A percentile compares a stretch with the other conserved stretches of the same genome.
These are phyloP conservation scores for Stygiomarasmius scandens DNA, from an alignment of 1,284 basidiomycete species.

Conservation along the genomic window DNA sequence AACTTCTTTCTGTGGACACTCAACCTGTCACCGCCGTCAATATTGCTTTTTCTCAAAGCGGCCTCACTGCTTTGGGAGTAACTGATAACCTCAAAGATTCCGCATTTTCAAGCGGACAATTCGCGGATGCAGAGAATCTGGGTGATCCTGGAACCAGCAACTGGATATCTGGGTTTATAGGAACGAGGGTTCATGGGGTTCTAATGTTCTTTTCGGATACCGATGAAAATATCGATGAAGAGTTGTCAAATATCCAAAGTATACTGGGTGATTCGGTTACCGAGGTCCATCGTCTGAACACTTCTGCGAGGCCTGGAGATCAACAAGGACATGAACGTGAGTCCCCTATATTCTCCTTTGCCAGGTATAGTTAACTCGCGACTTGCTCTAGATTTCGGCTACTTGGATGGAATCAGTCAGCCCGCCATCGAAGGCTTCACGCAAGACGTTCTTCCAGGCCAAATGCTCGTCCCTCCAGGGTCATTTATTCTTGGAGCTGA, in stretches of 20 bases:
- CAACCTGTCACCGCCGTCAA: conserved; percentile 31
- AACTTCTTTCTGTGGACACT: conserved; percentile 20
- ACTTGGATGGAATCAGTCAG: conserved; percentile 43
- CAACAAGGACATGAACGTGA: conserved; percentile 39
- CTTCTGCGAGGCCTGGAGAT: conserved; percentile 33
- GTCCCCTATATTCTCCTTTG: conserved; percentile 16
- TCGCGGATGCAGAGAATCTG: conserved; percentile 28
- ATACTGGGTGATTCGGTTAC: conserved; percentile 30
- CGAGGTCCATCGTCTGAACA: conserved; percentile 31
- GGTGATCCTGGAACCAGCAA: conserved; percentile 28
- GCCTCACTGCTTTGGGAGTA: conserved; percentile 33
- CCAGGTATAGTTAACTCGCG: neutral
- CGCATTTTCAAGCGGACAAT: conserved; percentile 35
- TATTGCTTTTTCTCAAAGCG: conserved; percentile 33
- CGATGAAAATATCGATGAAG: conserved; percentile 22
- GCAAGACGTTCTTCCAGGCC: conserved; percentile 34
- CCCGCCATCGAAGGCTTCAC: conserved; percentile 37
- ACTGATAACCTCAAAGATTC: conserved; percentile 35
- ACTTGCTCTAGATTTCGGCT: conserved; percentile 33
- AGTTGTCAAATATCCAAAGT: conserved; percentile 22
- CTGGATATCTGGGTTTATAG: conserved; percentile 38
- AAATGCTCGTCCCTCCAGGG: conserved; percentile 33
- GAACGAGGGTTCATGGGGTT: conserved; percentile 35
- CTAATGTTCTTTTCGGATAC: conserved; percentile 39
- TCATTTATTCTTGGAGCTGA: conserved; percentile 35